Evolutionary conservation across 257 asterid genomes (phyloP), one percentile per base, ranked within the genome.

Genomic region (Nicotiana knightiana): DNA sequence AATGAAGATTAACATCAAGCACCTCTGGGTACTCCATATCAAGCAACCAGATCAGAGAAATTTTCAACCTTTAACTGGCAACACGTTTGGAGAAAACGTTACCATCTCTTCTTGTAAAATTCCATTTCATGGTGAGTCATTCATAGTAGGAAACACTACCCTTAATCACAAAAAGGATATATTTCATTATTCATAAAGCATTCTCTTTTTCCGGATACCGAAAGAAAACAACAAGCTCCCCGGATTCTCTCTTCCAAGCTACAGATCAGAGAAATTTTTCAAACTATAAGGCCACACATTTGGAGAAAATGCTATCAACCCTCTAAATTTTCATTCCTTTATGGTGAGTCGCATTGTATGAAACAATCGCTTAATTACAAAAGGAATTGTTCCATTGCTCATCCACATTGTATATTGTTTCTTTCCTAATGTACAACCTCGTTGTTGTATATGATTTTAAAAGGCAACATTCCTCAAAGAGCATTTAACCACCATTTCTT

Each of bases 401-500:
- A 39, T 39, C 81, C 46, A 32, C 81, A 33, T 30, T 73, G 79
- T 57, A 26, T 63, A 51, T 11, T 28, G 18, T 80, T 59, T 63
- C 83, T 64, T 64, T 9, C 59, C 8, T 46, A 64, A 80, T 80
- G 35, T 62, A 80, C 83, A 80, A 30, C 83, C 24, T 28, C 33
- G 39, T 66, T 16, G 32, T 16, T 46, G 63, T 43, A 80, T 80
- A 62, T 15, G 71, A 80, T 51, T 46, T 26, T 30, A 66, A 48
- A 67, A 80, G 63, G 26, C 43, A 64, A 26, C 76, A 78, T 39
- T 57, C 48, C 35, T 55, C 67, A 30, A 55, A 39, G 33, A 43
- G 35, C 17, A n/a, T n/a, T 68, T 5, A 70, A 39, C 77, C 58
- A 70, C 77, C 58, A 70, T 70, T 39, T 70, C 11, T 43, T 70